Evolutionary conservation across 495 filamentous ascomycete species (phyloP).

Genomic region (Darksidea phi): DNA sequence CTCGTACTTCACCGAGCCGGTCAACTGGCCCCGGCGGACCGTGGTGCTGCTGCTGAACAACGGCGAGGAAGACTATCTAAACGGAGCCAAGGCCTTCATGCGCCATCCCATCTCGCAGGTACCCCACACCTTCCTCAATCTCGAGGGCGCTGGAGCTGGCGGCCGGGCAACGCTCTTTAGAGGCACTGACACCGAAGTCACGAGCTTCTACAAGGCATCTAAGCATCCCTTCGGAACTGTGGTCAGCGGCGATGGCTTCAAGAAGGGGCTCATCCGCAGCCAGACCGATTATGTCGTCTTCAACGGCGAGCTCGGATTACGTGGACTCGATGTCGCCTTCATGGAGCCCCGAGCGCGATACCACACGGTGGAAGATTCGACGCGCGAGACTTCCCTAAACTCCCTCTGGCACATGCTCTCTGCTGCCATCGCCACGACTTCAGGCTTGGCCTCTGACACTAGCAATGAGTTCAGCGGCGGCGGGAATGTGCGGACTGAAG

Average conservation of each 20-base stretch:
- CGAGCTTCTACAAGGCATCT: slow-evolving; percentile 67
- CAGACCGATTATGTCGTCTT: slow-evolving; percentile 91
- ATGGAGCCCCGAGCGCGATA: slow-evolving; percentile 81
- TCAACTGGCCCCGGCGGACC: slow-evolving; percentile 73
- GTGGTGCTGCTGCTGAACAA: slow-evolving; percentile 90
- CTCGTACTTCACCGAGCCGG: slow-evolving; percentile 76
- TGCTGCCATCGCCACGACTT: slow-evolving; percentile 68
- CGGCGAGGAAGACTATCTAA: slow-evolving; percentile 90
- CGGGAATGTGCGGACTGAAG: slow-evolving; percentile 52
- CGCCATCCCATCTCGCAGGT: slow-evolving; percentile 75
- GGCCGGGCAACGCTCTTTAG: slow-evolving; percentile 85
- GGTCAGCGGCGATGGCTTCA: slow-evolving; percentile 78
- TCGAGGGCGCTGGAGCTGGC: slow-evolving; percentile 93
- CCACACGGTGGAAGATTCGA: slow-evolving; percentile 88
- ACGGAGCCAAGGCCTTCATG: slow-evolving; percentile 83
- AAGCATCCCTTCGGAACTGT: slow-evolving; percentile 81
- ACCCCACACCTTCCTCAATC: slow-evolving; percentile 82
- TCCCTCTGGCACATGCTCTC: slow-evolving; percentile 96
- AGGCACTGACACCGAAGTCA: slow-evolving; percentile 83
- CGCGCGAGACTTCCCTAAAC: slow-evolving; percentile 59
- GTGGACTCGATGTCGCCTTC: slow-evolving; percentile 91
- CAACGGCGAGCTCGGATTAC: slow-evolving; percentile 72
- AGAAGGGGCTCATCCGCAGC: slow-evolving; percentile 70
- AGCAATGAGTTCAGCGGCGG: slow-evolving; percentile 63
- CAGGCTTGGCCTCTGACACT: slow-evolving; percentile 67